These are phyloP conservation scores for Trichoderma asperelloides DNA, from an alignment of 495 filamentous ascomycete species.

Conservation along the genomic window DNA sequence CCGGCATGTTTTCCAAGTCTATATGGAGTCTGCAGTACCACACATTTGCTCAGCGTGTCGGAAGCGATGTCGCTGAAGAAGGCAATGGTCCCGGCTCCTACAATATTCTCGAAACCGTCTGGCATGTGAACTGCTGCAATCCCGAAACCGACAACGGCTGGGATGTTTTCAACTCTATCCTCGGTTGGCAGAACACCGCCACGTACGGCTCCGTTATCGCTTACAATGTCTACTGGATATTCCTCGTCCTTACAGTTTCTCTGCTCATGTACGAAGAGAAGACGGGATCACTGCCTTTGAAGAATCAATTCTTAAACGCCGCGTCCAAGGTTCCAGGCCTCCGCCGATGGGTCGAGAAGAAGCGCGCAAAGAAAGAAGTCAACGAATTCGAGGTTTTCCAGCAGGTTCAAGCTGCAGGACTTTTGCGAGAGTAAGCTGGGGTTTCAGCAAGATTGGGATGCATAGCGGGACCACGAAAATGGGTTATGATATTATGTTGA, in stretches of 20 bases:
- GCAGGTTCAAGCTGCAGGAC: not conserved
- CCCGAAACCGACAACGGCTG: slow-evolving; percentile 71
- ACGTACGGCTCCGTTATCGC: slow-evolving; percentile 76
- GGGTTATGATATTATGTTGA: not conserved
- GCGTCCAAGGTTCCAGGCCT: not conserved
- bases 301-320: slow-evolving; percentile 10
- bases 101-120: slow-evolving; percentile 57
- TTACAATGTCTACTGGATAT: slow-evolving; percentile 84
- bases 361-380: not conserved
- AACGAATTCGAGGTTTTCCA: not conserved
- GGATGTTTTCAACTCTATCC: slow-evolving; percentile 78
- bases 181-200: slow-evolving; percentile 85
- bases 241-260: slow-evolving; percentile 51
- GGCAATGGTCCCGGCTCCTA: slow-evolving; percentile 62
- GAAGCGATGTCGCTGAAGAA: slow-evolving; percentile 52
- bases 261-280: slow-evolving; percentile 59
- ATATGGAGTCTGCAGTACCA: slow-evolving; percentile 50
- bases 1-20: slow-evolving; percentile 56
- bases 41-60: slow-evolving; percentile 25
- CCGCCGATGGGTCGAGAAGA: not conserved
- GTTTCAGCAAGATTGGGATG: not conserved
- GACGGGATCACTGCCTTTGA: slow-evolving; percentile 55
- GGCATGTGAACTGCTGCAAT: slow-evolving; percentile 62
- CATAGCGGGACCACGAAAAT: not conserved
- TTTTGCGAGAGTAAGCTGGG: not conserved